Evolutionary conservation across 78 protist species (phyloP).

Genomic region (Capsaspora owczarzaki): DNA sequence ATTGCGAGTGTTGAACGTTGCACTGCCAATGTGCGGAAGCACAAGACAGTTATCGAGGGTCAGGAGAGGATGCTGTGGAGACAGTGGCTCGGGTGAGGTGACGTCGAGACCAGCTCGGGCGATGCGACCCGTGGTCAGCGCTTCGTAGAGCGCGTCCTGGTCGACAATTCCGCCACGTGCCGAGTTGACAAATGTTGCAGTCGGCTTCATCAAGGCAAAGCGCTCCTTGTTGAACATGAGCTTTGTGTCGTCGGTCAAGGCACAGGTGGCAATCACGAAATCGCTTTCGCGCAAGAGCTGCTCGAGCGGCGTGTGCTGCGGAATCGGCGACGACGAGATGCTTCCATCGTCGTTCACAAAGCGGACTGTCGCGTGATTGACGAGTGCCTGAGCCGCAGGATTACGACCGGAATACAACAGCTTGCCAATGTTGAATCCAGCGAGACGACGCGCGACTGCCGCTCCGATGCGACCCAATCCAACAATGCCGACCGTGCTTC

Average conservation of each 20-base stretch:
- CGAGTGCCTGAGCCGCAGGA: neutral
- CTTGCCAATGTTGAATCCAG: neutral
- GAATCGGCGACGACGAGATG: too few relatives aligned
- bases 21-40: constrained; percentile 33
- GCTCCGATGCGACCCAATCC: constrained; percentile 35
- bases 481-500: constrained; percentile 20
- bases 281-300: constrained; percentile 7
- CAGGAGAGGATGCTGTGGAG: neutral
- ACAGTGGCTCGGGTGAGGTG: constrained; percentile 18
- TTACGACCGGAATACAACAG: neutral
- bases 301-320: too few relatives aligned
- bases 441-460: constrained; percentile 3
- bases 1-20: constrained; percentile 2
- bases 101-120: constrained; percentile 32
- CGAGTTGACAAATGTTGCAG: constrained; percentile 14
- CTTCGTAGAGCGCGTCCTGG: constrained; percentile 4
- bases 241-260: neutral
- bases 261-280: constrained; percentile 18
- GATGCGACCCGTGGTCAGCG: neutral
- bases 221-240: neutral
- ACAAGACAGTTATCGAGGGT: constrained; percentile 3
- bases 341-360: too few relatives aligned
- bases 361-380: neutral
- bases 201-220: constrained; percentile 13
- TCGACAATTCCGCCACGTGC: constrained; percentile 20